Evolutionary conservation across 2,329 filamentous ascomycete genomes (phyloP).

Genomic region (Fusarium subglutinans): DNA sequence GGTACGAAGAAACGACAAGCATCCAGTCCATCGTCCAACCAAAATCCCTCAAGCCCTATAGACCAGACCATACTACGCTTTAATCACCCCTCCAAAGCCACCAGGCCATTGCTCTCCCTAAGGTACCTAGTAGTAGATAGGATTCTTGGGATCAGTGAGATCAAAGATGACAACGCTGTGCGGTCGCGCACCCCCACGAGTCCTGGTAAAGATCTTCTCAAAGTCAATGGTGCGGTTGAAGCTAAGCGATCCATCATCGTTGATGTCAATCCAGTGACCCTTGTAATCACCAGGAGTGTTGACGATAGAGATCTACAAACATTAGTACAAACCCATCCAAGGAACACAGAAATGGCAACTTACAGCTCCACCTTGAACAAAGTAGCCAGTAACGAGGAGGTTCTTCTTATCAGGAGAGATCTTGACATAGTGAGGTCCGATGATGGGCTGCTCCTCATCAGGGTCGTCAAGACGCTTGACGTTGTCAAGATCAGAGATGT

Average conservation of each 20-base stretch:
- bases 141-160: conserved; percentile 62
- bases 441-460: conserved; percentile 64
- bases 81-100: too few species aligned
- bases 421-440: conserved; percentile 72
- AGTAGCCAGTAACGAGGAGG: conserved; percentile 71
- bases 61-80: too few species aligned
- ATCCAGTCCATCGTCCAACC: too few species aligned
- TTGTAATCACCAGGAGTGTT: conserved; percentile 71
- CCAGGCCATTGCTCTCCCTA: too few species aligned
- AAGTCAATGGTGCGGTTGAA: conserved; percentile 72
- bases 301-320: conserved; percentile 60
- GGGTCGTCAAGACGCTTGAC: conserved; percentile 70
- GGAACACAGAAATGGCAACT: not conserved
- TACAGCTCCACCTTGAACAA: conserved; percentile 67
- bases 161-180: conserved; percentile 67
- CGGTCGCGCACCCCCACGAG: conserved; percentile 65
- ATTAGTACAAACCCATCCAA: not conserved
- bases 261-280: conserved; percentile 68
- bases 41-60: too few species aligned
- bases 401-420: conserved; percentile 72
- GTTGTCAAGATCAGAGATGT: conserved; percentile 62
- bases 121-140: conserved; percentile 56
- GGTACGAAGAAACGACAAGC: too few species aligned
- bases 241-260: conserved; percentile 61
- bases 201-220: conserved; percentile 57